These are phyloP conservation scores for Fulvia fulva DNA, from an alignment of 2,329 filamentous ascomycete genomes.

Conservation along the genomic window DNA sequence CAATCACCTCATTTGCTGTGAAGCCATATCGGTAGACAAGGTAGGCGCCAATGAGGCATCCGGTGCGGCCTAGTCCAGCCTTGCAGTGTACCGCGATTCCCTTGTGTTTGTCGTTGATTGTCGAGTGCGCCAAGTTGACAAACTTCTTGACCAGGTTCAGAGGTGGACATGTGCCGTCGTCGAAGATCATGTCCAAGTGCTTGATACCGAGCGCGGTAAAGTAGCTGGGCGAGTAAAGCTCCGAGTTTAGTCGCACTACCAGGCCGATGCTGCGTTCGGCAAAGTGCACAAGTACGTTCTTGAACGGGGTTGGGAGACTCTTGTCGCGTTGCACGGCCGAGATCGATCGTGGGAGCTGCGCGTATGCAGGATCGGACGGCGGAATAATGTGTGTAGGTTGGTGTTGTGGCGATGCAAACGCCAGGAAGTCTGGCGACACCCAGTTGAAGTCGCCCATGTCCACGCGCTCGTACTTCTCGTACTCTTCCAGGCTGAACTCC, in stretches of 20 bases:
- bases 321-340: slow-evolving; percentile 64
- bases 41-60: slow-evolving; percentile 94
- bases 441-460: slow-evolving; percentile 99
- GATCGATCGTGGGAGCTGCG: slow-evolving; percentile 70
- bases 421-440: slow-evolving; percentile 91
- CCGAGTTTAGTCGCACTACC: slow-evolving; percentile 91
- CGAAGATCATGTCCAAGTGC: slow-evolving; percentile 99
- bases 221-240: slow-evolving; percentile 93
- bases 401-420: slow-evolving; percentile 92
- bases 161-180: slow-evolving; percentile 92
- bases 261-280: slow-evolving; percentile 81
- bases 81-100: slow-evolving; percentile 98
- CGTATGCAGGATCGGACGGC: slow-evolving; percentile 68
- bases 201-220: slow-evolving; percentile 93
- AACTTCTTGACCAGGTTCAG: slow-evolving; percentile 89
- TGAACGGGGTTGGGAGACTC: slow-evolving; percentile 79
- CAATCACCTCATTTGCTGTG: slow-evolving; percentile 78
- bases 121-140: slow-evolving; percentile 89
- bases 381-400: slow-evolving; percentile 69
- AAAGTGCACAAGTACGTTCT: slow-evolving; percentile 92
- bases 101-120: slow-evolving; percentile 85
- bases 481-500: slow-evolving; percentile 94
- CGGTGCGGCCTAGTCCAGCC: slow-evolving; percentile 89
- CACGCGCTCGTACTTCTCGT: slow-evolving; percentile 90
- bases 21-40: slow-evolving; percentile 96